Base-by-base conservation (phyloP, 805 yeast species). In the Candida peoriensis region DNA sequence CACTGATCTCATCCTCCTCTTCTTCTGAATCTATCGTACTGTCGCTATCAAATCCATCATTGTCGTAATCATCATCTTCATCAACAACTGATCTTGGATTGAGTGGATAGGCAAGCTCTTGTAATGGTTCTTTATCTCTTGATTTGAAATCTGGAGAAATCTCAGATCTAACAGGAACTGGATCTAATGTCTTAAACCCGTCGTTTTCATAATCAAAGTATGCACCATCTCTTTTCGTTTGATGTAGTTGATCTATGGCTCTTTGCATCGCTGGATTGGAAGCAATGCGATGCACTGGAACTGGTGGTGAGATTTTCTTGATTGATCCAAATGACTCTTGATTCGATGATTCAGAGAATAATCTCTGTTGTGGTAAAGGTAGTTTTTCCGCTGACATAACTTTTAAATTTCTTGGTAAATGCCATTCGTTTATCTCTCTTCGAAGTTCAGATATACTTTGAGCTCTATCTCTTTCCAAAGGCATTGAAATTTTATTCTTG, bases 361-460 rank as follows among this genome's bases (percentile, higher is more conserved):
- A n/a, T 28, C 36, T 38, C 19, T 24, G 28, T 14, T 28, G 41
- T 22, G 34, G 15, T 22, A 30, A 26, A 17, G 46, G 38, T 26
- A 43, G 39, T 5, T 33, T 32, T 9, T 36, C 34, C 8, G 29
- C 13, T 10, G 23, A 15, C 1, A 19, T 16, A 4, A 25, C 21
- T 14, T 17, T 28, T 20, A 38, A 25, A 8, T 24, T 21, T 22
- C 29, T 23, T 15, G 47, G 43, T 17, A 25, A 23, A 14, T 39
- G 33, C 48, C 47, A 46, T 18, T 47, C 37, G 20, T 47, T 49
- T 14, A 46, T 50, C 15, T 52, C 57, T 39, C 45, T 52, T 36
- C 48, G 47, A 20, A 53, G 16, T 30, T 52, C 58, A 8, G 52
- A 39, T 5, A 52, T 50, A 21, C 53, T 48, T 30, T 47, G 42